Evolutionary conservation across 192 early-diverging fungal species (phyloP).

Genomic region (Backusella parvicylindrica): DNA sequence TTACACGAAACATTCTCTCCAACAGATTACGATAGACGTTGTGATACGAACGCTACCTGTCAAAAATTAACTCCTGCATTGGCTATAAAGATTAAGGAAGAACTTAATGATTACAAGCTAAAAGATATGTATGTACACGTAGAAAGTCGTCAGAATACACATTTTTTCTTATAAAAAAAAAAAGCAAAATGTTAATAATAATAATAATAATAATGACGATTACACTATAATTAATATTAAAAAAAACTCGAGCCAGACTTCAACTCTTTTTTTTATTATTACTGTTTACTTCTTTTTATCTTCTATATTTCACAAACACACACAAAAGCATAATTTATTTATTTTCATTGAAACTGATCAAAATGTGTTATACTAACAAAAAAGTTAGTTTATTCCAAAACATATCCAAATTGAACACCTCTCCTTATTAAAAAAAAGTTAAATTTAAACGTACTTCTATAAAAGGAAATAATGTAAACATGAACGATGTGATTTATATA

Average conservation of each 20-base stretch:
- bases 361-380: background rate
- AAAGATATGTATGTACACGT: slow-evolving; percentile 88
- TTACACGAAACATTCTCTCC: slow-evolving; percentile 63
- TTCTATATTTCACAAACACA: background rate
- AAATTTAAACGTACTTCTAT: background rate
- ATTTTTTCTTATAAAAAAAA: slow-evolving; percentile 57
- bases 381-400: slow-evolving; percentile 1
- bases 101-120: slow-evolving; percentile 93
- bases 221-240: background rate
- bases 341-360: background rate
- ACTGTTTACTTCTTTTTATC: background rate
- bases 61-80: slow-evolving; percentile 79
- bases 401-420: background rate
- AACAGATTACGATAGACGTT: slow-evolving; percentile 83
- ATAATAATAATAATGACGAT: too few relatives aligned
- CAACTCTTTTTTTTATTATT: background rate
- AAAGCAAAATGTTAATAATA: background rate
- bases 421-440: background rate
- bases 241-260: background rate
- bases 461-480: background rate
- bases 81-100: slow-evolving; percentile 85
- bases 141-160: slow-evolving; percentile 70
- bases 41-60: slow-evolving; percentile 77
- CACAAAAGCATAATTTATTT: slow-evolving; percentile 1
- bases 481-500: background rate